Base-by-base conservation (phyloP, 495 filamentous ascomycete genomes). In the Aspergillus haitiensis region DNA sequence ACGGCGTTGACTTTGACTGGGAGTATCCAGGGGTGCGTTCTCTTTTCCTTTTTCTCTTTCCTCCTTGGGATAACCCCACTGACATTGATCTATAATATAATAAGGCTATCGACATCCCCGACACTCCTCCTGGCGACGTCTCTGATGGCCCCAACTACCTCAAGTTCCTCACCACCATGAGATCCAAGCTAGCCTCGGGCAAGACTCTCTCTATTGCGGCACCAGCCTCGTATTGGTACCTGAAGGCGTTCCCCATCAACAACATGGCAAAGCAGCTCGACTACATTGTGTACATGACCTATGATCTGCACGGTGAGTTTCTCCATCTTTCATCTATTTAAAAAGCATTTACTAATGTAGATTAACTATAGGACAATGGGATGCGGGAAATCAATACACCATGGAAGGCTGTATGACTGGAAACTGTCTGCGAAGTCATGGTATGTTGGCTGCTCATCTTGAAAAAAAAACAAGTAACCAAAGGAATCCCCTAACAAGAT, bases 31-130 rank as follows among this genome's bases (percentile, higher is more conserved):
- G 37, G 6, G 70, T 60, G 44, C 32, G 58, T 52, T 52, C 27
- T 27, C 7, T 9, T 18, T 18, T 21, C 44, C 2, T 45, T 11
- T 31, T 5, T 50, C 21, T 50, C 15, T 15, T 35, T 18, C 16
- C 34, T 5, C 40, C 12, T 7, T 54, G 12, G 42, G 33, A 10
- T 7, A 6, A 4, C 21, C 34, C 12, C 3, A 11, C 11, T 33
- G 12, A 51, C 48, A 32, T 5, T 34, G 7, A 16, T 5, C 21
- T 27, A 27, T 27, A 3, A 27, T 27, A 27, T 27, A 27, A 27
- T 27, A 27, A 60, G 58, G 71, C 58, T 0, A 63, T 72, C 2
- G 79, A 82, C 56, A 74, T 78, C 57, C 68, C 67, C 2, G 73
- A 70, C 2, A 74, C 75, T 18, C 75, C 75, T 6, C 32, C 68